These are phyloP conservation scores for Sporisorium graminicola DNA, from an alignment of 1,284 basidiomycete genomes.

Conservation along the genomic window DNA sequence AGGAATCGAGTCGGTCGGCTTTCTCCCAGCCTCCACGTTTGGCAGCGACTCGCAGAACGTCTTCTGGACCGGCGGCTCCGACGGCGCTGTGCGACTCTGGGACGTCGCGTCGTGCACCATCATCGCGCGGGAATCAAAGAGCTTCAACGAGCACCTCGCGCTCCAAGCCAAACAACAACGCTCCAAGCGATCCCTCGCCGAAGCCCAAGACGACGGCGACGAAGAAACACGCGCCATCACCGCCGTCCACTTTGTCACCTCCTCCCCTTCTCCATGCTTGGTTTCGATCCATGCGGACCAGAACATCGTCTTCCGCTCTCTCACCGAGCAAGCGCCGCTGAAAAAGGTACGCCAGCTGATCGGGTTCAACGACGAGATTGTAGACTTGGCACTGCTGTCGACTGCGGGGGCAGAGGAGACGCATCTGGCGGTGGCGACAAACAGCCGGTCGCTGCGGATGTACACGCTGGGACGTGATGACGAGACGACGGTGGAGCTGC, in stretches of 20 bases:
- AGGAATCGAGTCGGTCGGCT: constrained; percentile 62
- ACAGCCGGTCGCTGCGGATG: constrained; percentile 89
- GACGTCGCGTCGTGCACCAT: constrained; percentile 38
- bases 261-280: constrained; percentile 68
- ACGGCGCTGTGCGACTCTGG: constrained; percentile 60
- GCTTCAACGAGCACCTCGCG: constrained; percentile 34
- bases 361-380: constrained; percentile 98
- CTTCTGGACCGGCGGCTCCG: constrained; percentile 63
- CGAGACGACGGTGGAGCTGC: constrained; percentile 54
- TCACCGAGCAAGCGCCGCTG: constrained; percentile 73
- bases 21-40: constrained; percentile 71
- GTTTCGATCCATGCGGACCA: constrained; percentile 92
- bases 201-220: constrained; percentile 36
- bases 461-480: constrained; percentile 74
- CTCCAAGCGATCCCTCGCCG: constrained; percentile 9
- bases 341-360: constrained; percentile 79
- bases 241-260: constrained; percentile 47
- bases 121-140: constrained; percentile 30
- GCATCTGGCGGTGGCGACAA: constrained; percentile 92
- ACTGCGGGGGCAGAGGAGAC: constrained; percentile 72
- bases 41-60: constrained; percentile 71
- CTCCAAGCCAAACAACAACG: constrained; percentile 8
- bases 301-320: constrained; percentile 83
- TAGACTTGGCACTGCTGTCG: constrained; percentile 77
- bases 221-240: constrained; percentile 62